Evolutionary conservation across 208 protist genomes (phyloP), one percentile per base, ranked within the genome.

Genomic region (Crithidia acanthocephali): DNA sequence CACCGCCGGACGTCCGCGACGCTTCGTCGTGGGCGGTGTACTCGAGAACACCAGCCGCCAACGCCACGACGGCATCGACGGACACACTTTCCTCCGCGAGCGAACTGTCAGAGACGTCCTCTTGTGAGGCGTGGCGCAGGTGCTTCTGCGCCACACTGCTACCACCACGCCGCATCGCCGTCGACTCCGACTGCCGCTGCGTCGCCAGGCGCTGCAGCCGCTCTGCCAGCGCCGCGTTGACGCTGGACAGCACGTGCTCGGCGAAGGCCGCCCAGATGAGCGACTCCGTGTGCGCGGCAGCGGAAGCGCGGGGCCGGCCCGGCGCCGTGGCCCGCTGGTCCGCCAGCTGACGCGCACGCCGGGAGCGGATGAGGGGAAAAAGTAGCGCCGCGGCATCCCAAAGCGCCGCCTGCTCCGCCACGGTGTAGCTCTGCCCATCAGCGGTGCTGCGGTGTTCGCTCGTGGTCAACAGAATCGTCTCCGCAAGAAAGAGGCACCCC

Each of bases 401-500:
- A 37, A 88, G 60, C n/a, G 61, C 61, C 6, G 79, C 74, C 1
- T 84, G 52, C 28, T 89, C 71, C 6, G 52, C 2, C 30, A 66
- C 4, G 4, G 61, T 57, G 57, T 33, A 75, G 18, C 2, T 42
- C 72, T 51, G 75, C 30, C 7, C 45, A 55, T 32, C 51, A n/a
- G 27, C 32, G 0, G 48, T 13, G 33, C 23, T 27, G n/a, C 28
- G 40, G 2, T 56, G 52, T 1, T 57, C 18, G 20, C 62, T 66
- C 15, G 57, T 66, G 1, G 83, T 61, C 23, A 86, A 47, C 4
- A 88, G 76, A 25, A 94, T 35, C n/a, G 74, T 48, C 56, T 92
- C 89, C 0, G 78, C 74, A 18, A 84, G 57, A 42, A 92, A 85
- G 30, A 94, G 64, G 18, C 80, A 78, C 18, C 75, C 86, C 6